These are phyloP conservation scores for Porogramme epimiltina DNA, from an alignment of 1,284 basidiomycete species.

Conservation along the genomic window DNA sequence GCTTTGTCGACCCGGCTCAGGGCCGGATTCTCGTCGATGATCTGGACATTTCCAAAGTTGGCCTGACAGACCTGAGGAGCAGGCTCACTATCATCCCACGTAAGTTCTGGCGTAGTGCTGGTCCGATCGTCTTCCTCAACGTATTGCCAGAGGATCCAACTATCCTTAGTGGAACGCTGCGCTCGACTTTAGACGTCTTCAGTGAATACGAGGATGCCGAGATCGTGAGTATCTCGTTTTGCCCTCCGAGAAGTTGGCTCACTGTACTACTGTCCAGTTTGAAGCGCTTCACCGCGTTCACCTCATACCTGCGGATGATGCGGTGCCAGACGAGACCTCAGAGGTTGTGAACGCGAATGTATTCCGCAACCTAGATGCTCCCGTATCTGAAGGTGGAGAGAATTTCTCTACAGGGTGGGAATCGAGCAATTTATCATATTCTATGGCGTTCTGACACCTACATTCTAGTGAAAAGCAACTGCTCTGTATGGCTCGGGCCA, in stretches of 20 bases:
- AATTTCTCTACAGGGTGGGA: slow-evolving; percentile 87
- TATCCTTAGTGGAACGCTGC: slow-evolving; percentile 85
- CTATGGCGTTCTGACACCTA: slow-evolving; percentile 49
- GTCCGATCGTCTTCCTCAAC: neutral
- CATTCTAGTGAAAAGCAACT: slow-evolving; percentile 74
- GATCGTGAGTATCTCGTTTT: slow-evolving; percentile 50
- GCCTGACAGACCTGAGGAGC: slow-evolving; percentile 85
- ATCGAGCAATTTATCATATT: slow-evolving; percentile 63
- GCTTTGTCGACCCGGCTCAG: slow-evolving; percentile 87
- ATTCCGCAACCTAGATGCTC: slow-evolving; percentile 84
- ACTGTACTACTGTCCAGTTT: slow-evolving; percentile 49
- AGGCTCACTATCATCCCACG: slow-evolving; percentile 92
- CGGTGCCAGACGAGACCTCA: slow-evolving; percentile 39
- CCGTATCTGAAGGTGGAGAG: slow-evolving; percentile 88
- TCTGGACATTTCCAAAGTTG: slow-evolving; percentile 82
- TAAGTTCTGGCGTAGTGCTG: slow-evolving; percentile 35
- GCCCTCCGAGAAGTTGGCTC: neutral
- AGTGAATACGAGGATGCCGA: slow-evolving; percentile 85
- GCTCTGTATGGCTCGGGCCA: slow-evolving; percentile 83
- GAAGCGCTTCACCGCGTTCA: slow-evolving; percentile 89
- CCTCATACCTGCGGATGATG: slow-evolving; percentile 68
- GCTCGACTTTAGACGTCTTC: slow-evolving; percentile 88
- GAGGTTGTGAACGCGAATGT: slow-evolving; percentile 72
- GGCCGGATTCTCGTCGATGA: slow-evolving; percentile 86
- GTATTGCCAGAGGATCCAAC: slow-evolving; percentile 70